Base-by-base conservation (phyloP, 495 filamentous ascomycete species). In the Hypoxylon intermedium region DNA sequence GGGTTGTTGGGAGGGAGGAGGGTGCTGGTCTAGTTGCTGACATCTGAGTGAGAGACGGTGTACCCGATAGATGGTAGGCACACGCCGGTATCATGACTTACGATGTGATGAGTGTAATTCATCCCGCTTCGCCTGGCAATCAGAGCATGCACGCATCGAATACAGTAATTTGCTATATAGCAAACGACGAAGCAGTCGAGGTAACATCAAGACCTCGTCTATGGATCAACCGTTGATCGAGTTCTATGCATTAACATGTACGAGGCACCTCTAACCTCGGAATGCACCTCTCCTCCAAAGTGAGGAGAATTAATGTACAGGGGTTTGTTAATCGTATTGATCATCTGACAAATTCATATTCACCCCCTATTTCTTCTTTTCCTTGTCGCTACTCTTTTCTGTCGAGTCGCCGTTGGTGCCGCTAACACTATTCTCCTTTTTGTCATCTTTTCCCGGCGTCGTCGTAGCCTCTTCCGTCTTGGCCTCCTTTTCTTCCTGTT, bases 401-500 rank as follows among this genome's bases (percentile, higher is more conserved):
- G 86, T 83, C 70, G 87, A 84, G 41, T 90, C 89, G 30, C 85
- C 83, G 58, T 82, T 86, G 37, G 73, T 71, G 49, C 81, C 78
- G 30, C 81, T 80, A 51, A 82, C 82, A 18, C 72, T 73, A 26
- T 77, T 79, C 44, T 89, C 86, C 72, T 89, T 89, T 65, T 76
- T 78, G 36, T 80, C 80, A 3, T 74, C 74, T 68, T 82, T 83
- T 18, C 65, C 72, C 5, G 71, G 71, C 50, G 66, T 71, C 43
- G 73, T 71, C 4, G 55, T 53, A 54, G 81, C 84, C 59, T 91
- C 88, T 43, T 89, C 86, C 74, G 89, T 87, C 82, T 88, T 89
- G 50, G 83, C 84, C 63, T 97, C 92, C 75, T 89, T 92, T 72
- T 98, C 94, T 70, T 97, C 94, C 75, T 95, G 91, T 72, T 93